These are phyloP conservation scores for Aspergillus calidoustus DNA, from an alignment of 2,329 filamentous ascomycete genomes.

Conservation along the genomic window DNA sequence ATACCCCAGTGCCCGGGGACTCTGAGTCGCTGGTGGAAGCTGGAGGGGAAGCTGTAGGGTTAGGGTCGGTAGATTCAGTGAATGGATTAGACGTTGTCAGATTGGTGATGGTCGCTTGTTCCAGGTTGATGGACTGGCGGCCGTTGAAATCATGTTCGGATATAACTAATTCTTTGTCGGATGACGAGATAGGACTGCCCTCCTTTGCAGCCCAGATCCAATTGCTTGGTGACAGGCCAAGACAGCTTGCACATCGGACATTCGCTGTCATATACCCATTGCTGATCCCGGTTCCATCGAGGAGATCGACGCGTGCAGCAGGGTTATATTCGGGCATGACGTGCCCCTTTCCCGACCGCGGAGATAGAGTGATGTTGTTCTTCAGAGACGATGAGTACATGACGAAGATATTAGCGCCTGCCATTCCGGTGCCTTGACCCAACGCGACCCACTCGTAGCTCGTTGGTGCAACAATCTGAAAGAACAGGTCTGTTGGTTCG, in stretches of 20 bases:
- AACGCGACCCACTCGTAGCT: conserved; percentile 58
- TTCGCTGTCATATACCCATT: conserved; percentile 63
- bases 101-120: neutral
- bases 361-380: conserved; percentile 66
- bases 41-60: no score
- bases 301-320: conserved; percentile 54
- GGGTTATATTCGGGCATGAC: conserved; percentile 53
- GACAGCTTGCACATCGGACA: conserved; percentile 46
- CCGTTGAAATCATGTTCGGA: conserved; percentile 29
- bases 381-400: conserved; percentile 56
- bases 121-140: neutral
- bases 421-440: conserved; percentile 62
- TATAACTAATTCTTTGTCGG: conserved; percentile 24
- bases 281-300: conserved; percentile 62
- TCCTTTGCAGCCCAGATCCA: conserved; percentile 36
- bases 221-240: conserved; percentile 28
- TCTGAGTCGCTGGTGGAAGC: no score
- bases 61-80: no score
- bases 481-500: conserved; percentile 61
- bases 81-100: no score
- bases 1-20: no score
- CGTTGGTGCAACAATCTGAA: conserved; percentile 58
- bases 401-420: conserved; percentile 64
- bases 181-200: conserved; percentile 27
- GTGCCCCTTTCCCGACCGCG: conserved; percentile 56